Conservation (phyloP, 2,329 filamentous ascomycete genomes). For the Fusarium subtropicale region DNA sequence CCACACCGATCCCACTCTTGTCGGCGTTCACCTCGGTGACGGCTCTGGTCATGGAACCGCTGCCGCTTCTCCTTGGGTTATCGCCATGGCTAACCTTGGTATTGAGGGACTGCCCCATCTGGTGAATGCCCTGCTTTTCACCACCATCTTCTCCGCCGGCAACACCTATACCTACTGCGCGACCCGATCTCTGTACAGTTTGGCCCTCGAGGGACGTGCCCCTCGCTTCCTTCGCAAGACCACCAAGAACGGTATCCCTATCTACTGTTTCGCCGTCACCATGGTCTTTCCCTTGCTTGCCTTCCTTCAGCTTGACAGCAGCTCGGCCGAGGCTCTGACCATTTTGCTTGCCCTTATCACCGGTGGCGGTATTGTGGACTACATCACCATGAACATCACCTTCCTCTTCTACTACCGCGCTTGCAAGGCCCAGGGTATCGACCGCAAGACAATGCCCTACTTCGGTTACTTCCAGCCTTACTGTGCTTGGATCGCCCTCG, state of each 20-base stretch:
- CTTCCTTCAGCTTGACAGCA: conserved; percentile 58
- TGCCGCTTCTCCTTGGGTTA: conserved; percentile 38
- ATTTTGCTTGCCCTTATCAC: conserved; percentile 61
- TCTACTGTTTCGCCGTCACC: conserved; percentile 62
- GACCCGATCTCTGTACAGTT: conserved; percentile 66
- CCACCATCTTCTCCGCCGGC: conserved; percentile 58
- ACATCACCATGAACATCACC: conserved; percentile 65
- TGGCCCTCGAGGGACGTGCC: conserved; percentile 66
- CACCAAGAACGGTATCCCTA: conserved; percentile 65
- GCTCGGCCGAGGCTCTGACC: conserved; percentile 55
- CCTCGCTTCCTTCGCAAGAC: conserved; percentile 63
- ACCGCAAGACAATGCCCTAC: conserved; percentile 63
- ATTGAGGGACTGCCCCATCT: conserved; percentile 62
- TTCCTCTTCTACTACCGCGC: conserved; percentile 70
- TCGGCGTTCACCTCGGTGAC: conserved; percentile 8
- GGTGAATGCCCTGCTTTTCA: conserved; percentile 61
- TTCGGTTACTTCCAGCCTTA: conserved; percentile 53
- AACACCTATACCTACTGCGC: conserved; percentile 54
- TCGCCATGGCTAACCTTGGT: conserved; percentile 38
- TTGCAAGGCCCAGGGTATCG: conserved; percentile 58
- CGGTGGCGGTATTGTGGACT: conserved; percentile 62
- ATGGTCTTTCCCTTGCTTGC: conserved; percentile 60
- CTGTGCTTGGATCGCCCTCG: conserved; percentile 33
- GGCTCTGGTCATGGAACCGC: conserved; percentile 9
- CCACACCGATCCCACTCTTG: conserved; percentile 22